Conservation (phyloP, 441 rosid genomes). For the Croton laevigatus region DNA sequence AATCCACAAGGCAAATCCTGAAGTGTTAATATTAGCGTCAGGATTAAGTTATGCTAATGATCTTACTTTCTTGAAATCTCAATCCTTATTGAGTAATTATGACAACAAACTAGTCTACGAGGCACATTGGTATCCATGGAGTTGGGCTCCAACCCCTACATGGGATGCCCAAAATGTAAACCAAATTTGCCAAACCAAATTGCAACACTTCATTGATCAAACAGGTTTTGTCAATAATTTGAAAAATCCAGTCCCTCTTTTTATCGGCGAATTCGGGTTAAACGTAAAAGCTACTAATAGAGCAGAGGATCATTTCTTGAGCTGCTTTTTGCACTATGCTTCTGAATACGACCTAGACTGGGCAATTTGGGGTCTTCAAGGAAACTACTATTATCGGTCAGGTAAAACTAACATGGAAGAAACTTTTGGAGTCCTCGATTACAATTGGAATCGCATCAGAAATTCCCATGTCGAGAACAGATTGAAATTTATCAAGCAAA, state of each 20-base stretch:
- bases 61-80: conserved; percentile 17
- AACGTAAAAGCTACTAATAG: conserved; percentile 17
- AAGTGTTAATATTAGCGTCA: conserved; percentile 22
- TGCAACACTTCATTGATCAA: conserved; percentile 12
- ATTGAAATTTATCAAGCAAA: conserved; percentile 21
- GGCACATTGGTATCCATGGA: conserved; percentile 31
- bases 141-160: background rate
- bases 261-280: conserved; percentile 31
- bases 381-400: conserved; percentile 32
- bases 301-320: conserved; percentile 21
- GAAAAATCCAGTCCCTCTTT: conserved; percentile 21
- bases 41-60: conserved; percentile 27
- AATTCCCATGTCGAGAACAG: conserved; percentile 19
- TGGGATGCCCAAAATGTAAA: conserved; percentile 25
- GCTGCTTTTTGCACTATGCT: conserved; percentile 28
- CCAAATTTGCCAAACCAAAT: conserved; percentile 9
- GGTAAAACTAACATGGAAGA: conserved; percentile 15
- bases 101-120: conserved; percentile 29
- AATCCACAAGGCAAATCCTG: conserved; percentile 32
- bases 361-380: conserved; percentile 33
- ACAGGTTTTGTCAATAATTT: conserved; percentile 14
- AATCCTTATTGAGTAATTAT: conserved; percentile 9
- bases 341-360: conserved; percentile 29
- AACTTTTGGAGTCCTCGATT: conserved; percentile 27
- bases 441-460: conserved; percentile 22